Evolutionary conservation across 345 rosid species (phyloP), one percentile per base, ranked within the genome.

Genomic region (Melaleuca alternifolia): DNA sequence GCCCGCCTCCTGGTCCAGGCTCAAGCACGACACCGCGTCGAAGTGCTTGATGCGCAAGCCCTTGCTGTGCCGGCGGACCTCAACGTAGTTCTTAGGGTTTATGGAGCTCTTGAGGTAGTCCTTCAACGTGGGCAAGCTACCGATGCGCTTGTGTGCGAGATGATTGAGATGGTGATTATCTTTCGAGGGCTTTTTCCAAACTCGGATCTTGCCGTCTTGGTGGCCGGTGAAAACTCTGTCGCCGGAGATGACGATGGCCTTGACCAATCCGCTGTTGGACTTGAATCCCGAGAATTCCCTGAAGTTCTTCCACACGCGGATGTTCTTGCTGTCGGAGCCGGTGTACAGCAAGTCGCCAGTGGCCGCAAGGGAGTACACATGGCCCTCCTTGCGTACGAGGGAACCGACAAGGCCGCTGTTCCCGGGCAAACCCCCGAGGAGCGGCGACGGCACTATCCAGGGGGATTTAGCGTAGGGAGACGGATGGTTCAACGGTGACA

Each of bases 11-110:
- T 89, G 89, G 61, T 87, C 84, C 83, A 91, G 84, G 79, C 92
- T 90, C 83, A 93, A 26, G 84, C 93, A 92, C 14, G 95, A 92
- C 16, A 93, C 91, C 9, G 95, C 92, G 18, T 92, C 95, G 84
- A 83, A 91, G 84, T 93, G 95, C 89, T 83, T 88, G 85, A 93
- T 93, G 28, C 89, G 87, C 12, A 91, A 86, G n/a, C 83, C 93
- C 71, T 85, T 91, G 54, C 88, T 84, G 65, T 83, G 83, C 11
- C 92, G 87, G 20, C 93, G 91, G 7, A 88, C 92, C 85, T 90
- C 87, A 3, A 93, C 92, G 89, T 93, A 93, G 86, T 92, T 91
- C 52, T 92, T 91, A 5, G 94, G 93, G 52, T 91, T 93, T 0
- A 93, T 51, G 0, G 94, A 90, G 85, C 92, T 87, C 81, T 83